phyloP scores from a whole-genome alignment of 306 rosid genomes.

The Alnus rubra region DNA sequence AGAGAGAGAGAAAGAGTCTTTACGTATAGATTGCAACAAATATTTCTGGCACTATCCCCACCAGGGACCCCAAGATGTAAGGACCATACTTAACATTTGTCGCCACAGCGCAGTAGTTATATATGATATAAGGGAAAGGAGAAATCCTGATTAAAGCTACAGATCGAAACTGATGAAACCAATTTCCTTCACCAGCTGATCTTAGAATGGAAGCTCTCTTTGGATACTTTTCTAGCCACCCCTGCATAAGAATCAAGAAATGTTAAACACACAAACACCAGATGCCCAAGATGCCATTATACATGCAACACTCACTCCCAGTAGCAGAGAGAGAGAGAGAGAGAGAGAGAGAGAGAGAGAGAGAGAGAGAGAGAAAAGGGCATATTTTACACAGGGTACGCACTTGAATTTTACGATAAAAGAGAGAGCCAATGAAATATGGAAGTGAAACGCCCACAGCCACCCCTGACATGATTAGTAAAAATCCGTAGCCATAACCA shows the following conservation, averaged over 20 bases:
- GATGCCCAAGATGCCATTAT: slow-evolving; percentile 1
- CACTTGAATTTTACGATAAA: slow-evolving; percentile 74
- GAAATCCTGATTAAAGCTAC: slow-evolving; percentile 86
- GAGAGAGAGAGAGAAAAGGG: background rate
- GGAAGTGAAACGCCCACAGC: slow-evolving; percentile 86
- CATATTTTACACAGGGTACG: slow-evolving; percentile 24
- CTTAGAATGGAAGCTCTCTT: slow-evolving; percentile 76
- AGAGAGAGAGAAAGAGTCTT: slow-evolving; percentile 27
- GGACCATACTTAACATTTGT: slow-evolving; percentile 84
- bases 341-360: too few relatives aligned
- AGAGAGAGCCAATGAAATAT: slow-evolving; percentile 68
- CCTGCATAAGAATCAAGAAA: slow-evolving; percentile 46
- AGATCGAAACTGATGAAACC: slow-evolving; percentile 86
- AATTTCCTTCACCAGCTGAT: slow-evolving; percentile 85
- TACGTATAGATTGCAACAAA: slow-evolving; percentile 87
- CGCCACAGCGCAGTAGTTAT: slow-evolving; percentile 89
- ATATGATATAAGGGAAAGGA: slow-evolving; percentile 88
- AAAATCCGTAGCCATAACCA: slow-evolving; percentile 83
- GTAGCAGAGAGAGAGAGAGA: background rate
- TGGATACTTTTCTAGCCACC: slow-evolving; percentile 83
- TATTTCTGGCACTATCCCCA: slow-evolving; percentile 80
- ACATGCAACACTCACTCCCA: background rate
- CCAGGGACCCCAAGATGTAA: slow-evolving; percentile 81
- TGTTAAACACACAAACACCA: background rate
- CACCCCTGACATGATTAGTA: slow-evolving; percentile 64